A percentile compares a stretch with the other conserved stretches of the same genome.
Evolutionary conservation across 768 basidiomycete species (phyloP).

Genomic region (Amanita fuliginea): DNA sequence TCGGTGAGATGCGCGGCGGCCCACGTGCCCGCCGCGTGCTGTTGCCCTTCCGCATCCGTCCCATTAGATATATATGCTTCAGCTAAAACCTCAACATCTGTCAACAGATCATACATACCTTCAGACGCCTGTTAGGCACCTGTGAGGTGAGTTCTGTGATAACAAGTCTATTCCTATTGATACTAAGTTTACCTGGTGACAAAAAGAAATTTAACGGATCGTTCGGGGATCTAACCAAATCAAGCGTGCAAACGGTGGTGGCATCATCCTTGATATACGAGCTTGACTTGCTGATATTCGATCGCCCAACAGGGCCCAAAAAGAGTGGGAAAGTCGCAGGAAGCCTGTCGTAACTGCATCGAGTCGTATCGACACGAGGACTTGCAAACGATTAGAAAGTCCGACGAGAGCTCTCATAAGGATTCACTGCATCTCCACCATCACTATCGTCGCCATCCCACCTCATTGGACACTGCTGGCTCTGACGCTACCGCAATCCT

Average conservation of each 20-base stretch:
- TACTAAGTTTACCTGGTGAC: neutral
- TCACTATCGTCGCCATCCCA: constrained; percentile 7
- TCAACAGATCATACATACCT: neutral
- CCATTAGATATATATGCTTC: neutral
- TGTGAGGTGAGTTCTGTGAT: neutral
- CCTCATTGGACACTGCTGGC: constrained; percentile 9
- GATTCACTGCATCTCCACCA: constrained; percentile 22
- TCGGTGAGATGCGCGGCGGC: neutral
- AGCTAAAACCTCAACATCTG: neutral
- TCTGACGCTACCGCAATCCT: constrained; percentile 8
- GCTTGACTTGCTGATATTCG: neutral
- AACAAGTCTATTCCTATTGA: neutral
- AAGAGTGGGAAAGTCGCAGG: neutral
- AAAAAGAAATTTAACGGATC: neutral
- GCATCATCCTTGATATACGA: constrained; percentile 4
- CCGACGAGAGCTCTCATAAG: constrained; percentile 28
- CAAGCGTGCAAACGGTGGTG: neutral
- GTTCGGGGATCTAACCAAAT: constrained; percentile 6
- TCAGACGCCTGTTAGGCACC: neutral
- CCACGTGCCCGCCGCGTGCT: constrained; percentile 6
- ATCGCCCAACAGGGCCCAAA: neutral
- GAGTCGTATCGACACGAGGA: constrained; percentile 4
- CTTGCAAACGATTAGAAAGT: constrained; percentile 22
- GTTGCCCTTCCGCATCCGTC: constrained; percentile 1
- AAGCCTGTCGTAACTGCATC: constrained; percentile 1